These are phyloP conservation scores for Euphrasia arctica DNA, from an alignment of 305 asterid species.

Conservation along the genomic window DNA sequence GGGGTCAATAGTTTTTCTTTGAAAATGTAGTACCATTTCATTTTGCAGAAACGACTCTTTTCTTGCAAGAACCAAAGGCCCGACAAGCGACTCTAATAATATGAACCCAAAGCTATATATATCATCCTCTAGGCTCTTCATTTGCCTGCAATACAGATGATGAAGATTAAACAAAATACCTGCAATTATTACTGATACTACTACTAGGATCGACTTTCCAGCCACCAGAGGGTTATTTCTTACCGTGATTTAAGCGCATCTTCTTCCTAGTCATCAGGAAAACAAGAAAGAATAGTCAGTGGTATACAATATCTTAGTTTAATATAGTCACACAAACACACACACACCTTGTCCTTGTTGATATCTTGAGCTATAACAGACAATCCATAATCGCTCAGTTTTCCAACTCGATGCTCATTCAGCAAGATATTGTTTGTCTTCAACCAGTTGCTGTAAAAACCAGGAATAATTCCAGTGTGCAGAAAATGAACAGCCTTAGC, in stretches of 20 bases:
- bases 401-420: slow-evolving; percentile 53
- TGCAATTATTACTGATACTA: background rate
- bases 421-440: slow-evolving; percentile 58
- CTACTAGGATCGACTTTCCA: background rate
- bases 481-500: slow-evolving; percentile 81
- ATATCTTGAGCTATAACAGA: slow-evolving; percentile 55
- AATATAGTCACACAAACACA: background rate
- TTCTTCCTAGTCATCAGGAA: slow-evolving; percentile 34
- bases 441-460: slow-evolving; percentile 50
- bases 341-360: slow-evolving; percentile 40
- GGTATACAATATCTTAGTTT: background rate
- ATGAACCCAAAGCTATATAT: slow-evolving; percentile 61
- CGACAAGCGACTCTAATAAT: slow-evolving; percentile 53
- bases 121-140: slow-evolving; percentile 57
- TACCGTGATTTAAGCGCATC: slow-evolving; percentile 47
- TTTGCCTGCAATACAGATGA: slow-evolving; percentile 42
- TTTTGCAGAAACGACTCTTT: slow-evolving; percentile 53
- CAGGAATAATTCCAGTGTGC: slow-evolving; percentile 74
- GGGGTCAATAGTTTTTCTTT: background rate
- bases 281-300: slow-evolving; percentile 16
- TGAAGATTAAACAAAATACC: slow-evolving; percentile 1
- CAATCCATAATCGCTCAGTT: slow-evolving; percentile 66
- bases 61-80: slow-evolving; percentile 43
- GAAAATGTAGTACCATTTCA: slow-evolving; percentile 44
- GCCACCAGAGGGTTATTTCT: slow-evolving; percentile 12